Evolutionary conservation across 2,329 filamentous ascomycete genomes (phyloP).

Genomic region (Atkinsonella hypoxylon): DNA sequence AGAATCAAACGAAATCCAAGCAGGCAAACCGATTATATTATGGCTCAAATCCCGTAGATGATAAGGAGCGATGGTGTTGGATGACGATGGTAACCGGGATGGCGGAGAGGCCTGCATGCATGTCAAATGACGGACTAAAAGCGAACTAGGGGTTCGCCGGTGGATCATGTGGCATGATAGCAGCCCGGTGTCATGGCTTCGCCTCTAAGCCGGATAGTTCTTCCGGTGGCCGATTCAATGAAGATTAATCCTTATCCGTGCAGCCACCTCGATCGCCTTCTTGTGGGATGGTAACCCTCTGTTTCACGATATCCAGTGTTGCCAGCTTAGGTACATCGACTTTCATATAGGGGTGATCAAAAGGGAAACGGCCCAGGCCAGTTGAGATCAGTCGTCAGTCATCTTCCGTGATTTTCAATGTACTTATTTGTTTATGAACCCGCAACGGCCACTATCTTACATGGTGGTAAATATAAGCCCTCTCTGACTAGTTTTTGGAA

Average conservation of each 20-base stretch:
- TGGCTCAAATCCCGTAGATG: too few relatives aligned
- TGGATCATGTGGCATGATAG: too few relatives aligned
- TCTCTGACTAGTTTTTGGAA: constrained; percentile 66
- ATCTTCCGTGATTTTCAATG: constrained; percentile 80
- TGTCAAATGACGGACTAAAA: too few relatives aligned
- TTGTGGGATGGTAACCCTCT: constrained; percentile 65
- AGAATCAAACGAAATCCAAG: too few relatives aligned
- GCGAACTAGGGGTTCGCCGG: too few relatives aligned
- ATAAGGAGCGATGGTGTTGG: too few relatives aligned
- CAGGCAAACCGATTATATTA: too few relatives aligned
- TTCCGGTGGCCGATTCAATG: constrained; percentile 46
- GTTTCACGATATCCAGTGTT: constrained; percentile 73
- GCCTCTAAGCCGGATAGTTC: constrained; percentile 19
- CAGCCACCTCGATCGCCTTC: constrained; percentile 61
- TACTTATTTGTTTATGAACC: constrained; percentile 70
- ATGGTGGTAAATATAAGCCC: constrained; percentile 64
- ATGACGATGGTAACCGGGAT: too few relatives aligned
- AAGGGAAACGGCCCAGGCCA: constrained; percentile 67
- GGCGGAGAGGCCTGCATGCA: too few relatives aligned
- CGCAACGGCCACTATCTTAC: constrained; percentile 59
- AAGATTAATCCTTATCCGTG: constrained; percentile 59
- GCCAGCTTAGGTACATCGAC: constrained; percentile 79
- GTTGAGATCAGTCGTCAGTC: constrained; percentile 78
- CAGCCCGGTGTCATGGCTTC: constrained; percentile 21
- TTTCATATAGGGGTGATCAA: constrained; percentile 69